Percentiles rank a stretch among this genome's conserved stretches.
These are phyloP conservation scores for Oryza punctata DNA, from an alignment of 176 grass and related monocot genomes.

Conservation along the genomic window DNA sequence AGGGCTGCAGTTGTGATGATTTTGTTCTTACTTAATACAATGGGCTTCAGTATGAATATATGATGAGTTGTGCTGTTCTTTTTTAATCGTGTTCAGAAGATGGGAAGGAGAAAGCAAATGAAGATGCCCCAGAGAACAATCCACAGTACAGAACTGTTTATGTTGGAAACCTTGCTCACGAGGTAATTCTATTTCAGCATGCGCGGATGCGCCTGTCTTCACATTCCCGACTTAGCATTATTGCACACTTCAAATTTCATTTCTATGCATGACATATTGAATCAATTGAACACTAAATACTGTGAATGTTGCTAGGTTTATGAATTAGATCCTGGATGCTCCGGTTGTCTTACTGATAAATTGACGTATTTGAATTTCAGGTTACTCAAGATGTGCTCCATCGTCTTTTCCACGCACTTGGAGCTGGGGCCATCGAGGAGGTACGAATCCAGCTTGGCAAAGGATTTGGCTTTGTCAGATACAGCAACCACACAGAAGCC, in stretches of 20 bases:
- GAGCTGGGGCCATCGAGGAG: conserved; percentile 71
- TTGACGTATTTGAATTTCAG: not conserved
- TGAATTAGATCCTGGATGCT: conserved; percentile 8
- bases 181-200: conserved; percentile 46
- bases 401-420: conserved; percentile 63
- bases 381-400: conserved; percentile 63
- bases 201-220: not conserved
- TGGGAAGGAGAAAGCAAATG: conserved; percentile 52
- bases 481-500: conserved; percentile 68
- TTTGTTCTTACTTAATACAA: conserved; percentile 23
- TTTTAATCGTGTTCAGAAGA: conserved; percentile 49
- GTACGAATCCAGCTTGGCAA: conserved; percentile 75
- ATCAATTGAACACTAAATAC: not conserved
- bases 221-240: not conserved
- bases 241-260: not conserved
- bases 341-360: not conserved
- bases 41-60: not conserved
- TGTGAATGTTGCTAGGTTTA: not conserved
- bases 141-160: conserved; percentile 78
- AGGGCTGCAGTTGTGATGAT: not conserved
- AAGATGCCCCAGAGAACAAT: conserved; percentile 81
- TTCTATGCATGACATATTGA: not conserved
- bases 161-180: conserved; percentile 84
- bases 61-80: not conserved
- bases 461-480: conserved; percentile 88